Percentiles rank a stretch among this genome's conserved stretches.
Conservation (phyloP, 1,139 yeast genomes). For the Saccharomyces pastorianus region DNA sequence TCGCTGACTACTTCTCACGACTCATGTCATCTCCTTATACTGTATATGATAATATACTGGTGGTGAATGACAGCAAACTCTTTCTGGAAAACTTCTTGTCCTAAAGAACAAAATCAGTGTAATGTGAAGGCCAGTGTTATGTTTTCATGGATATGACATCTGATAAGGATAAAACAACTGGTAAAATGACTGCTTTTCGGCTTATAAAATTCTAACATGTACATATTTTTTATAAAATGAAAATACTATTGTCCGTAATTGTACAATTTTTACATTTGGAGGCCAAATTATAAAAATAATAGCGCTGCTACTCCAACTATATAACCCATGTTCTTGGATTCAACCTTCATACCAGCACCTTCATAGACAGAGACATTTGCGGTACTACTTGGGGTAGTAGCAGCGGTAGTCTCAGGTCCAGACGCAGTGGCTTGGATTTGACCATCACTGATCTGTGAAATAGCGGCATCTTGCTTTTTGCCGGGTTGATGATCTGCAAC, state of each 20-base stretch:
- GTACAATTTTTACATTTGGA: too few species aligned
- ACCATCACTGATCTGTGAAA: conserved; percentile 14
- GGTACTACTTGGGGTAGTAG: not conserved
- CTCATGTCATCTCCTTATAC: too few species aligned
- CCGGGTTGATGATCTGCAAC: not conserved
- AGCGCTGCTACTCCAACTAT: not conserved
- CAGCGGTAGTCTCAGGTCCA: not conserved
- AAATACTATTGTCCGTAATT: not conserved
- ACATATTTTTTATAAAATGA: not conserved
- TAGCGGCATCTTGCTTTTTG: conserved; percentile 5
- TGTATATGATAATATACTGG: too few species aligned
- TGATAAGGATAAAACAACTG: not conserved
- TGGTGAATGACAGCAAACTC: too few species aligned
- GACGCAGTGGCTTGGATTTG: conserved; percentile 12
- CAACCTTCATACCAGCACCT: not conserved
- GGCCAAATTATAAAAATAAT: not conserved
- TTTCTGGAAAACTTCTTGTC: too few species aligned
- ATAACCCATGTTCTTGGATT: not conserved
- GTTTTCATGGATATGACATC: too few species aligned
- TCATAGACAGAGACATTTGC: not conserved
- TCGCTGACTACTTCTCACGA: too few species aligned
- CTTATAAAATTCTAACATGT: not conserved
- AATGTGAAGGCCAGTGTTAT: too few species aligned
- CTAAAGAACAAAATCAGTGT: too few species aligned
- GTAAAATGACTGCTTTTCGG: not conserved